These are phyloP conservation scores for Pythium scleroteichum DNA, from an alignment of 352 stramenopile genomes.

Conservation along the genomic window DNA sequence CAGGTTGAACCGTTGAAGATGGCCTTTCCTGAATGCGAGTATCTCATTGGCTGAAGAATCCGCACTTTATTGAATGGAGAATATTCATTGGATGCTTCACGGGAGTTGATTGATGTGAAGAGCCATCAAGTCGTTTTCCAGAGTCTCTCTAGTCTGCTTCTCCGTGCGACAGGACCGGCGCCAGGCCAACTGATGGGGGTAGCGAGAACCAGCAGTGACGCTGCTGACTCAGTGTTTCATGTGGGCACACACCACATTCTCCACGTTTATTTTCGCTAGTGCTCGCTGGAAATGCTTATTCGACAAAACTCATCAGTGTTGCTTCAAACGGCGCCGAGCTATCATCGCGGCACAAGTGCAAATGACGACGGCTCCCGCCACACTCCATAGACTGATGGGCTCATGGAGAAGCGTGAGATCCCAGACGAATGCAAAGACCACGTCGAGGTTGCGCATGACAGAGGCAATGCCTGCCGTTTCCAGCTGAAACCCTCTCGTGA, in stretches of 20 bases:
- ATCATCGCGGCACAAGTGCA: conserved; percentile 36
- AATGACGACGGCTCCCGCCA: conserved; percentile 39
- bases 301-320: background rate
- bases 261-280: background rate
- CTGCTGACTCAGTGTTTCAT: conserved; percentile 1
- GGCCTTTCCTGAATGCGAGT: background rate
- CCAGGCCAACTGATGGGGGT: too few relatives aligned
- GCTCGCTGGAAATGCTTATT: too few relatives aligned
- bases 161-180: background rate
- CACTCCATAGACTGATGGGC: conserved; percentile 44
- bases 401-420: conserved; percentile 43
- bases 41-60: conserved; percentile 6
- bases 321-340: conserved; percentile 24
- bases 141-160: background rate
- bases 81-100: background rate
- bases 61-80: background rate
- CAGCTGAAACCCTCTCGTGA: conserved; percentile 67
- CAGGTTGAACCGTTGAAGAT: background rate
- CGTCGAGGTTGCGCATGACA: conserved; percentile 52
- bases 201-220: background rate
- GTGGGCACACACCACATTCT: background rate
- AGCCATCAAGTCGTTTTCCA: background rate
- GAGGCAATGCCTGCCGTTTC: conserved; percentile 53
- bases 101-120: background rate
- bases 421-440: conserved; percentile 63